Base-by-base conservation (phyloP, 2,329 filamentous ascomycete genomes). In the Talaromyces amestolkiae region DNA sequence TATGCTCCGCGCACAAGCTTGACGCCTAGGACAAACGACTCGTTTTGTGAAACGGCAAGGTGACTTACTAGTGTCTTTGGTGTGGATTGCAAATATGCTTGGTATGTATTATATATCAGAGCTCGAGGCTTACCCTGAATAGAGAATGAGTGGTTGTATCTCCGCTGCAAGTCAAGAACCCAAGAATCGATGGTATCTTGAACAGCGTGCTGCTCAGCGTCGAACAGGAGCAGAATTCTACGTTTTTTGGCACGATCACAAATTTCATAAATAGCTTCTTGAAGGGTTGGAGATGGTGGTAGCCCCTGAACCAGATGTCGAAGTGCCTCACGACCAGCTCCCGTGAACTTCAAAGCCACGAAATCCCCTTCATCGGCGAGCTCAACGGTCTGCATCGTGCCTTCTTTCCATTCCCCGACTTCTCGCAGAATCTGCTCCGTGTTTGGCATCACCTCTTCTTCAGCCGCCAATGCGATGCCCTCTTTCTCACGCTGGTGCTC, bases 181-280 rank as follows among this genome's bases (percentile, higher is more conserved):
- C 92, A 96, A 71, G 86, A 84, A 76, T 96, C 91, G 68, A 95
- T 93, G 15, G 91, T 91, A 3, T 85, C 80, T 78, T 96, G 91
- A 19, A 94, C 84, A 62, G 85, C 84, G 63, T 89, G 87, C 77
- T 96, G 91, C 79, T 97, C 93, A 1, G 93, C 93, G 70, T 95
- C 91, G 68, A 96, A 91, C 2, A 96, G 85, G 1, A 97, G 82
- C 6, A 86, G 84, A 5, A 96, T 87, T 58, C 88, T 86, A 61
- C 89, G 87, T 56, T 85, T 80, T 3, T 85, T 83, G 0, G 92
- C 92, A 17, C 90, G 85, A 56, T 88, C 81, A 78, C 93, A 96
- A 69, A 96, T 89, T 49, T 86, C 82, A 70, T 90, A 85, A 68
- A 96, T 93, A 27, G 91, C 89, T 27, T 84, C 78, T 64, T 84